Base-by-base conservation (phyloP, 148 eudicot species). In the Hydrangea macrophylla region DNA sequence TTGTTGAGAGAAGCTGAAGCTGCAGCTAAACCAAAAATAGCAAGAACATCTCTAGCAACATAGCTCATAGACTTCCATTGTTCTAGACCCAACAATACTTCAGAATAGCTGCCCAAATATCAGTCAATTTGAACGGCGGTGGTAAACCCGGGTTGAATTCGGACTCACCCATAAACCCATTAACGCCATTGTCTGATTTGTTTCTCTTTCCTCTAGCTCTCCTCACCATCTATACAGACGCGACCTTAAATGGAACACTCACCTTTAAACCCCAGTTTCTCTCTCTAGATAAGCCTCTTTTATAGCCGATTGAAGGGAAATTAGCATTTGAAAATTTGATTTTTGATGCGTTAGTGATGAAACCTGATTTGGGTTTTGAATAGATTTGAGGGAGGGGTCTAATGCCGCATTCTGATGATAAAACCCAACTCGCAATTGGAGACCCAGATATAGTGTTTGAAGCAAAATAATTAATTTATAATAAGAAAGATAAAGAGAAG, bases 11-110 rank as follows among this genome's bases (percentile, higher is more conserved):
- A 42, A 27, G 66, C 62, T 9, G 75, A 67, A 22, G n/a, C 39
- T 9, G 65, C 75, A 1, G 71, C 75, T 54, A 76, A 70, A 22
- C 78, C 79, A 48, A 66, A 22, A 40, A 64, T 68, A 28, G 69
- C 39, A 12, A 37, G 57, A 62, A 75, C 60, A 55, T 75, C 78
- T 24, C 78, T 61, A 13, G 42, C 64, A 31, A 75, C 78, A 45
- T 75, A 75, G 35, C 64, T 62, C 33, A 69, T 37, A 42, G 78
- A 75, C 64, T 35, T 55, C 73, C 64, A 62, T 55, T 73, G 69
- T 75, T 23, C 48, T 75, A 69, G 0, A 69, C 64, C 78, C 78
- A 75, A 32, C 78, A 75, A 55, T 75, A 73, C 50, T 69, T 60
- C 10, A 73, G 78, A 55, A 68, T 68, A 12, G 73, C 69, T 1